Percentiles rank a stretch among this genome's conserved stretches.
These are phyloP conservation scores for Leersia perrieri DNA, from an alignment of 176 grass and related monocot species.

Conservation along the genomic window DNA sequence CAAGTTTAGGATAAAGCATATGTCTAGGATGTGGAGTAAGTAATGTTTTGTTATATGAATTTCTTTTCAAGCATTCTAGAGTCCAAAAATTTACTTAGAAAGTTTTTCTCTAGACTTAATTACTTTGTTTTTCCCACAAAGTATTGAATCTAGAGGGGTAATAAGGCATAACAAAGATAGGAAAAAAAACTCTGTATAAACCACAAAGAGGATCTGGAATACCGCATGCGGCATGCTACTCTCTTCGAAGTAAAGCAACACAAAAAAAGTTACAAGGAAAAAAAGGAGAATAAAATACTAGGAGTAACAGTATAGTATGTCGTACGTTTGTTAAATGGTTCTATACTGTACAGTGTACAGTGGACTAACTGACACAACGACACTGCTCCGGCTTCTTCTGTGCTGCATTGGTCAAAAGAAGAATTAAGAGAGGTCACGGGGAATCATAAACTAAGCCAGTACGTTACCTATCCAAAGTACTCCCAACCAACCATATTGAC, in stretches of 20 bases:
- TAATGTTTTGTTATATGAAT: too few relatives aligned
- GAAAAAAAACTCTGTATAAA: neutral
- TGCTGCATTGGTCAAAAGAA: neutral
- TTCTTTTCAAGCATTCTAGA: too few relatives aligned
- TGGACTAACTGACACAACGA: neutral
- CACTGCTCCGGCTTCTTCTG: neutral
- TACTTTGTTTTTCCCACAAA: neutral
- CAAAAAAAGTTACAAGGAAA: neutral
- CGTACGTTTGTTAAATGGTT: too few relatives aligned
- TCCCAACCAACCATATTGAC: neutral
- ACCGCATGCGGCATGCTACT: too few relatives aligned
- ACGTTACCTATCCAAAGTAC: neutral
- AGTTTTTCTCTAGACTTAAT: neutral
- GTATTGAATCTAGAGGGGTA: too few relatives aligned
- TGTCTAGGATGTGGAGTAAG: too few relatives aligned
- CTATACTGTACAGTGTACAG: neutral
- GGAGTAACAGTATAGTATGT: too few relatives aligned
- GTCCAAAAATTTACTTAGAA: too few relatives aligned
- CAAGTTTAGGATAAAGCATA: too few relatives aligned
- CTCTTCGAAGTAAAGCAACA: neutral
- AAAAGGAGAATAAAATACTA: neutral
- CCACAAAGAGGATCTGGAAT: neutral
- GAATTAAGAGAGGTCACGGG: constrained; percentile 1
- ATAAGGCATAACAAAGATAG: neutral
- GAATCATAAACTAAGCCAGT: neutral